Evolutionary conservation across 2,329 filamentous ascomycete genomes (phyloP), one percentile per base, ranked within the genome.

Genomic region (Pseudocercospora ulei): DNA sequence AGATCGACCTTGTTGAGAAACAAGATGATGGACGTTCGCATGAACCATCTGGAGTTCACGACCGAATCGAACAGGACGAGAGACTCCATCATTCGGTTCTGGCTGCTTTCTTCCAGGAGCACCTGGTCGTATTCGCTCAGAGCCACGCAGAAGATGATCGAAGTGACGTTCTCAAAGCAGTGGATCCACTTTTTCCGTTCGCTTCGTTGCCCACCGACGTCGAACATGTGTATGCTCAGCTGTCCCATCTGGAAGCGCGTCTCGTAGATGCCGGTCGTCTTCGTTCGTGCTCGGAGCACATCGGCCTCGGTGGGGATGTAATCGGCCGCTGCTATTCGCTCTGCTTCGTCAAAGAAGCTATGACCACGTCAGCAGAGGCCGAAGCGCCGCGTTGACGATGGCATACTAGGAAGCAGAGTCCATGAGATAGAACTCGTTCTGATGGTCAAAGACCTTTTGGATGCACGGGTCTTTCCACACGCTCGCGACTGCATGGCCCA

Each of bases 81-180:
- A 58, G 86, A 94, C 64, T 98, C 90, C 85, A 96, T 94, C 90
- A 98, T 98, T 47, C 90, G 90, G 62, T 98, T 98, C 85, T 94
- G 90, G 59, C 88, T 95, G 65, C 84, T 93, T 65, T 96, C 90
- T 65, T 98, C 90, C 25, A 98, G 70, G 38, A 98, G 69, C 3
- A 95, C 88, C 65, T 98, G 90, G 58, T 98, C 90, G 62, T 98
- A 98, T 65, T 98, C 90, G 67, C 87, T 96, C 53, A 98, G 68
- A 9, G 90, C 90, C 46, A 98, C 90, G 59, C 90, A 98, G 65
- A 98, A 98, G 53, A 98, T 98, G 63, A 98, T 98, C 3, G 90
- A 96, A 27, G 90, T 98, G 56, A 98, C 90, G 56, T 96, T 96
- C 64, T 98, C 90, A 63, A 98, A 98, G 68, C 90, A 98, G 66